Percentiles rank a stretch among this genome's conserved stretches.
phyloP scores from a whole-genome alignment of 2,329 filamentous ascomycete genomes.

The Calcarisporium arbuscula region DNA sequence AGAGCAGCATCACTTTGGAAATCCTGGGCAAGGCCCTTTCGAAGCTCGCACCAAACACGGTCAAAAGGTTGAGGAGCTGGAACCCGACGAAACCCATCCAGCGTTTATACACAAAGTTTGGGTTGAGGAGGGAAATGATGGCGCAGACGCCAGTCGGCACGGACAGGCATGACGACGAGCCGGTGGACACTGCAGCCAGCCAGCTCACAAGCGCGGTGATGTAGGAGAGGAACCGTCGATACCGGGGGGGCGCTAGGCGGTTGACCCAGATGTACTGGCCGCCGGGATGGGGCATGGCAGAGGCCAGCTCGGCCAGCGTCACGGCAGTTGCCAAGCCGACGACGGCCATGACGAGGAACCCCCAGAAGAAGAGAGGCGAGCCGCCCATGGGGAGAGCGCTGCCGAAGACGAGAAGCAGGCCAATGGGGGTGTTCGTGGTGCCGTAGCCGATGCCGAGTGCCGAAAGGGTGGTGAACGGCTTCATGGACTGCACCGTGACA shows the following conservation, averaged over 20 bases:
- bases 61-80: conserved; percentile 18
- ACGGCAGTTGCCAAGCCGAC: conserved; percentile 18
- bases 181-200: conserved; percentile 18
- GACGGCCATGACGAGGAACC: conserved; percentile 16
- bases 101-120: conserved; percentile 16
- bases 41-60: conserved; percentile 14
- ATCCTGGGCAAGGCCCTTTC: conserved; percentile 18
- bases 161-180: conserved; percentile 17
- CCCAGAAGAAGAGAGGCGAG: conserved; percentile 19
- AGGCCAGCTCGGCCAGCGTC: conserved; percentile 20
- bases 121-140: conserved; percentile 16
- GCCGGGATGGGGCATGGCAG: conserved; percentile 21
- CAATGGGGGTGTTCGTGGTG: conserved; percentile 19
- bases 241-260: conserved; percentile 12
- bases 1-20: conserved; percentile 17
- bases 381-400: conserved; percentile 16
- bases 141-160: conserved; percentile 15
- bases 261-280: conserved; percentile 22
- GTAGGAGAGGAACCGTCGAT: conserved; percentile 16
- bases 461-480: conserved; percentile 20
- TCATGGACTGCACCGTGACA: conserved; percentile 21
- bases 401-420: conserved; percentile 15
- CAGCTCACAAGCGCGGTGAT: conserved; percentile 18
- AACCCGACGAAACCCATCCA: conserved; percentile 22
- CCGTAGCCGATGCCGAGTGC: conserved; percentile 20